Base-by-base conservation (phyloP, 2,329 filamentous ascomycete species). In the Aspergillus carbonarius region DNA sequence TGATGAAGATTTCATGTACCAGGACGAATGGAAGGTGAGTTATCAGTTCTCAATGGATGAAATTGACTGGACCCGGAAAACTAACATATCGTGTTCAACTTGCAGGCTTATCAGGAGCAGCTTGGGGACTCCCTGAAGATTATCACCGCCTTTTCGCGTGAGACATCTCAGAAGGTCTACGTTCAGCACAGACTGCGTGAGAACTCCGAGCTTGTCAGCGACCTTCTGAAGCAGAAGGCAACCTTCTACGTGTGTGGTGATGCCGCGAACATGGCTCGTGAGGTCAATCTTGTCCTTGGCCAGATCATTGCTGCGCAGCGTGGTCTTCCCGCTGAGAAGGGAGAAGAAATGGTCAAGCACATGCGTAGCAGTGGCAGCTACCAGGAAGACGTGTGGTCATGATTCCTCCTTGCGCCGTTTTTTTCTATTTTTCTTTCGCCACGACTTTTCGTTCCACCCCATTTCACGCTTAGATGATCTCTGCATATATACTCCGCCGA, bases 191-290 rank as follows among this genome's bases (percentile, higher is more conserved):
- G 90, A 62, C 83, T 99, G 60, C 89, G 90, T 78, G 91, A 98
- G 76, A 83, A 88, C 52, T 88, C 90, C 59, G 85, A 90, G 69
- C 87, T 96, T 69, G 84, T 99, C 78, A 93, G 96, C 78, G 88
- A 93, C 64, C 85, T 99, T 1, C 83, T 99, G 9, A 83, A 89
- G 66, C 83, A 92, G 76, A 88, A 88, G 72, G 95, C 92, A 5
- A 97, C 95, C 78, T 93, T 99, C 76, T 99, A 99, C 75, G 93
- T 99, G 59, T 99, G 96, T 70, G 95, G 95, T 79, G 95, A 99
- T 73, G 96, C 96, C 0, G 91, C 95, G 57, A 93, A 96, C 80
- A 97, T 97, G 93, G 93, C 93, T 48, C 88, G 93, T 58, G 93
- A 96, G 74, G 92, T 97, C 70, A 97, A 96, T 74, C 82, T 88